Evolutionary conservation across 352 stramenopile genomes (phyloP).

Genomic region (Globisporangium nagaii): DNA sequence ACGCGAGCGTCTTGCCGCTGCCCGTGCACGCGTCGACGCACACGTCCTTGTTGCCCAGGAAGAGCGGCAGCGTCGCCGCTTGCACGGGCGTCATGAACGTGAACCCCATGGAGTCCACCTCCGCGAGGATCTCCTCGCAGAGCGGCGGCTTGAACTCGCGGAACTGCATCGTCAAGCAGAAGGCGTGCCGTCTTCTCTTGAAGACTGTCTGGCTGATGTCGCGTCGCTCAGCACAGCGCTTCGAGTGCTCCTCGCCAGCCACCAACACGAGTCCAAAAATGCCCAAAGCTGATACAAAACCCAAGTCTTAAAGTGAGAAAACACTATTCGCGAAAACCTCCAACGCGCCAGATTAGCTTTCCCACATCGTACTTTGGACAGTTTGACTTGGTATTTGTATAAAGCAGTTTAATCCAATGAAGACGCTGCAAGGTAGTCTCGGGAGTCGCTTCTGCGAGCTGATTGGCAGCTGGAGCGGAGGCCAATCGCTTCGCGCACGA

Average conservation of each 20-base stretch:
- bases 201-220: not conserved
- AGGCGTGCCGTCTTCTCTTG: not conserved
- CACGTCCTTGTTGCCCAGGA: slow-evolving; percentile 93
- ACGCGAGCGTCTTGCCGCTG: slow-evolving; percentile 94
- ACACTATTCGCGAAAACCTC: too few species aligned
- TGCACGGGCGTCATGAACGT: slow-evolving; percentile 91
- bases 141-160: slow-evolving; percentile 76
- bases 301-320: too few species aligned
- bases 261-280: too few species aligned
- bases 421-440: too few species aligned
- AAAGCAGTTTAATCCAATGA: too few species aligned
- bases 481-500: too few species aligned
- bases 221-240: not conserved
- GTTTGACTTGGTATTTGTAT: not conserved
- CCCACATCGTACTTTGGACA: too few species aligned
- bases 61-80: slow-evolving; percentile 88
- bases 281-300: too few species aligned
- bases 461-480: too few species aligned
- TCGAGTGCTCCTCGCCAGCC: slow-evolving; percentile 6
- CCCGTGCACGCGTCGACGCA: slow-evolving; percentile 94
- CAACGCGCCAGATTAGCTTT: too few species aligned
- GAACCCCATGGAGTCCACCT: slow-evolving; percentile 81
- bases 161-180: slow-evolving; percentile 59
- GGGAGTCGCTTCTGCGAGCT: not conserved
- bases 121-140: slow-evolving; percentile 60